Base-by-base conservation (phyloP, 1,284 basidiomycete genomes). In the Boletus semigastroideus region DNA sequence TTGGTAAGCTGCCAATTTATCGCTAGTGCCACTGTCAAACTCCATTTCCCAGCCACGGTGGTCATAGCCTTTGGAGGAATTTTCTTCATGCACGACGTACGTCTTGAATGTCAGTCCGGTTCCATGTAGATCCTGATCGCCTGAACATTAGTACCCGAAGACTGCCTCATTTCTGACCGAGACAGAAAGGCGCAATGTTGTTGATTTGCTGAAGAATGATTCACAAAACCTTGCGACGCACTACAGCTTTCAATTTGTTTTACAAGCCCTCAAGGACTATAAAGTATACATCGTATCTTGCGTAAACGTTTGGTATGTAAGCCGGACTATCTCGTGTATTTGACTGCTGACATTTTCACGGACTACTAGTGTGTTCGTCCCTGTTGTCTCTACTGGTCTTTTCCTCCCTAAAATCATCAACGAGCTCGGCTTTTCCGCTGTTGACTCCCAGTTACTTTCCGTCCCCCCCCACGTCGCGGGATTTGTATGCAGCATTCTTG, bases 231-330 rank as follows among this genome's bases (percentile, higher is more conserved):
- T 53, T n/a, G 49, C 51, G 12, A 52, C 42, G 2, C 49, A 67
- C 36, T 76, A 72, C 53, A 62, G 62, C 22, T 62, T 65, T 55
- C 57, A 51, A 41, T 73, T 73, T 51, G 62, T 78, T 49, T 64
- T 68, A 57, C 71, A 76, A 42, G 74, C 72, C 0, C 55, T 76
- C 20, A 53, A 62, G 30, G 77, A 78, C 48, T 75, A 72, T 62
- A 77, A 77, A 59, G 52, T 60, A 8, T 81, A 74, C 50, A 27
- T 76, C 10, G 76, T 76, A 54, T 58, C 73, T 20, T 65, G 68
- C 20, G 72, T 77, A 40, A 76, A 75, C 52, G 70, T 73, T 20
- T 74, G 76, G 71, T 76, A 49, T 25, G 63, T 16, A 34, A 4
- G 10, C 8, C 7, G 30, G n/a, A 17, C 6, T 8, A 9, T 28